phyloP scores from a whole-genome alignment of 352 stramenopile genomes.

The Phytophthora hibernalis region DNA sequence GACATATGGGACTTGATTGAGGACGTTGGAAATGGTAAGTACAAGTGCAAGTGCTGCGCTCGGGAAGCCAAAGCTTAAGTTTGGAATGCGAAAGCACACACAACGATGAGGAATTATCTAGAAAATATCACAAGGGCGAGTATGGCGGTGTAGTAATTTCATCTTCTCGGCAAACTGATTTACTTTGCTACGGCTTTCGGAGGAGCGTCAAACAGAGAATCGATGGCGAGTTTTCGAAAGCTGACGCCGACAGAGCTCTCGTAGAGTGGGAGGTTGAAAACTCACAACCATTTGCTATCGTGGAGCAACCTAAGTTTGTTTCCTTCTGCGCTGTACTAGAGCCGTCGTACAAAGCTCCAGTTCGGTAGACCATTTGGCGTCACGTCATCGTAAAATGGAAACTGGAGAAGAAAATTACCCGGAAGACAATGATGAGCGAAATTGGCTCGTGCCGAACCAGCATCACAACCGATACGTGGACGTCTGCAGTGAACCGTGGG shows the following conservation, averaged over 20 bases:
- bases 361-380: slow-evolving; percentile 6
- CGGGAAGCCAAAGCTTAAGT: neutral
- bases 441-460: too few species aligned
- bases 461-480: slow-evolving; percentile 34
- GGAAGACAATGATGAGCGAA: slow-evolving; percentile 1
- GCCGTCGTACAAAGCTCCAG: slow-evolving; percentile 8
- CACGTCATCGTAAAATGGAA: slow-evolving; percentile 16
- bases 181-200: slow-evolving; percentile 13
- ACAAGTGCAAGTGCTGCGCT: too few species aligned
- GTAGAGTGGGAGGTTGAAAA: slow-evolving; percentile 18
- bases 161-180: slow-evolving; percentile 2
- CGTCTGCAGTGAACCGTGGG: slow-evolving; percentile 10
- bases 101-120: slow-evolving; percentile 7
- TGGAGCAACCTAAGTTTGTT: slow-evolving; percentile 14
- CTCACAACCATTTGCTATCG: slow-evolving; percentile 7
- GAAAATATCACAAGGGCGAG: slow-evolving; percentile 4
- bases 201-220: slow-evolving; percentile 5
- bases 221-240: slow-evolving; percentile 4
- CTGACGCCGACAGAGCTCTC: slow-evolving; percentile 1
- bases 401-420: neutral
- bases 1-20: too few species aligned
- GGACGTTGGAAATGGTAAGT: too few species aligned
- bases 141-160: neutral
- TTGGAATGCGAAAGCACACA: slow-evolving; percentile 15
- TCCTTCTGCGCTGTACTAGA: slow-evolving; percentile 3